Evolutionary conservation across 306 rosid genomes (phyloP).

Genomic region (Ammopiptanthus mongolicus): DNA sequence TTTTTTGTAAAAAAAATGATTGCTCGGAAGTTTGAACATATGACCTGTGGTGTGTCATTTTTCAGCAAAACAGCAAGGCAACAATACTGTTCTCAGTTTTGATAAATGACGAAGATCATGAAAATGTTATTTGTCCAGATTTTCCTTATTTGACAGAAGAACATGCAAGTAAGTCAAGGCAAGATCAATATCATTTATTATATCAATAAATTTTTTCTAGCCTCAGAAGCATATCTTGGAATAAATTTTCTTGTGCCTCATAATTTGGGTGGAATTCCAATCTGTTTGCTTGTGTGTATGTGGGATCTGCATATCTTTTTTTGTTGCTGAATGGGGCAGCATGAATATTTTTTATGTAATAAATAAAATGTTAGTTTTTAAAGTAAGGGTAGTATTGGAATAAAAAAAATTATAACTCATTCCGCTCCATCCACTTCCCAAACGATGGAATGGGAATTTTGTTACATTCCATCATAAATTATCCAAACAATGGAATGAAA

Average conservation of each 20-base stretch:
- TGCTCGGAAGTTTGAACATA: too few species aligned
- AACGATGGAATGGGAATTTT: too few species aligned
- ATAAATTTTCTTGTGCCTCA: constrained; percentile 14
- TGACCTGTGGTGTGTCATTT: constrained; percentile 22
- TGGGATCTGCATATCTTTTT: background rate
- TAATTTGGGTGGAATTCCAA: background rate
- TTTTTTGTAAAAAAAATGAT: too few species aligned
- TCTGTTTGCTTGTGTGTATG: background rate
- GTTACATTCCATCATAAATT: too few species aligned
- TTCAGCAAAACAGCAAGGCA: constrained; percentile 88
- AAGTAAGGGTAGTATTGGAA: too few species aligned
- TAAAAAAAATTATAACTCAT: too few species aligned
- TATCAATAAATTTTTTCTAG: too few species aligned
- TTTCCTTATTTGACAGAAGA: constrained; percentile 90
- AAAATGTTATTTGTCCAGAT: constrained; percentile 84
- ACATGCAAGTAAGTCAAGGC: constrained; percentile 77
- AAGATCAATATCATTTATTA: constrained; percentile 16
- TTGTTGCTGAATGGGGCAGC: background rate
- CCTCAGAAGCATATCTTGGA: too few species aligned
- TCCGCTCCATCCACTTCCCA: too few species aligned
- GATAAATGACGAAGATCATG: constrained; percentile 68
- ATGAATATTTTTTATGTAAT: too few species aligned
- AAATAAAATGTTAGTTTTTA: too few species aligned
- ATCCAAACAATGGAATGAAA: too few species aligned
- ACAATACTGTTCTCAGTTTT: constrained; percentile 68